Evolutionary conservation across 2,329 filamentous ascomycete genomes (phyloP), one percentile per base, ranked within the genome.

Genomic region (Alternaria ventricosa): DNA sequence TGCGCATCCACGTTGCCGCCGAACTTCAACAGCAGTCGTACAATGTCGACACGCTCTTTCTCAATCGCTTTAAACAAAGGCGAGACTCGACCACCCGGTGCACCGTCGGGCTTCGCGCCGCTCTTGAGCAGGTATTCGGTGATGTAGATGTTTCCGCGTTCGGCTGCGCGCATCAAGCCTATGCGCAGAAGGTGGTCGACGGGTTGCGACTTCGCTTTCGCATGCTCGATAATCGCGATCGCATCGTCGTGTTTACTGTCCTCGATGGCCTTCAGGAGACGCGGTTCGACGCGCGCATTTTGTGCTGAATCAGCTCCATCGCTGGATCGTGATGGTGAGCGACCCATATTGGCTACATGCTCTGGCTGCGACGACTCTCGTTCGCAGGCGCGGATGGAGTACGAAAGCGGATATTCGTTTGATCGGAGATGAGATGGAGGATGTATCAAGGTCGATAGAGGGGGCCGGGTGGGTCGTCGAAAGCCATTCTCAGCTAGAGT

Each of bases 101-200:
- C 72, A 4, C 76, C 78, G 51, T 80, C 77, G 12, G 76, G 73
- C 57, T 75, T 77, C 20, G 78, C 77, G 56, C 77, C 78, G 53
- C 56, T 71, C 58, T 73, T 71, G 25, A 80, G 65, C 28, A 79
- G 57, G 55, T 77, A 78, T 63, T 78, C 75, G 44, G 74, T 68
- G 13, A 78, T 71, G 54, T 62, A 59, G 41, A 66, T 70, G 45
- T 78, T 76, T 13, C 71, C 72, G 46, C 74, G 72, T 61, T 80
- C 76, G 61, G 76, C 70, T 13, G 76, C 75, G 57, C 78, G 76
- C 72, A 77, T 72, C 18, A 80, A 55, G 3, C 73, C 78, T 54
- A 80, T 79, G 63, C 78, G 76, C 47, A 80, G 66, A 33, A 80
- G 71, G 71, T 78, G 74, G 41, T 78, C 77, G 65, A 64, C 60